Evolutionary conservation across 2,329 filamentous ascomycete species (phyloP), one percentile per base, ranked within the genome.

Genomic region (Fonsecaea pedrosoi): DNA sequence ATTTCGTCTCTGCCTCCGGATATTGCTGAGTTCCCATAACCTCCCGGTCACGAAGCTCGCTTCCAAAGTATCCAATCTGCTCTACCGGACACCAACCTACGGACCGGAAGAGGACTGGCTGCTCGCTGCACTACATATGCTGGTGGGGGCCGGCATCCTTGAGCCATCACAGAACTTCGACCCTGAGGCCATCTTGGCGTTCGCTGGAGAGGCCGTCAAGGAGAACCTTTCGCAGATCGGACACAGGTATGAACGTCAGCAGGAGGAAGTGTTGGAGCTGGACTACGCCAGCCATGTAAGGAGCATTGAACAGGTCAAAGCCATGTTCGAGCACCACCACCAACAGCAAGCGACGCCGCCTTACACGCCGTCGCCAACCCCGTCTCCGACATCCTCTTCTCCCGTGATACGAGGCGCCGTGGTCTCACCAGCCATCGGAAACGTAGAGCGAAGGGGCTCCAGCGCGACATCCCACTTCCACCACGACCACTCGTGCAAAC

Each of bases 61-160:
- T 0, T 32, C 53, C 18, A 68, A 58, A 34, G 38, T 70, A 12
- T 62, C 63, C 1, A 38, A 35, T 3, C 34, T 60, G 8, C 60
- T 68, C 25, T 68, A 64, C 60, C 50, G 30, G 21, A 70, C 68
- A 21, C 68, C 68, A 21, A 70, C 68, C 6, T 70, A 70, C 48
- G 68, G 68, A 6, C 61, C 66, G 2, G 65, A 64, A 25, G 66
- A 68, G 37, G 68, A 70, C 58, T 70, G 68, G 68, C 66, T 70
- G 5, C 68, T 66, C 18, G 62, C 65, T n/a, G 63, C 66, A 7
- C 57, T 70, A 7, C 60, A 64, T 34, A 62, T 60, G 57, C 55
- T 66, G 21, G 45, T 62, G 34, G 45, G 37, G 13, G 21, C 60
- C 3, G 42, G 59, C 18, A 63, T 69, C 37, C 60, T 70, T 18